A percentile compares a stretch with the other conserved stretches of the same genome.
These are phyloP conservation scores for Capronia coronata DNA, from an alignment of 2,329 filamentous ascomycete genomes.

Conservation along the genomic window DNA sequence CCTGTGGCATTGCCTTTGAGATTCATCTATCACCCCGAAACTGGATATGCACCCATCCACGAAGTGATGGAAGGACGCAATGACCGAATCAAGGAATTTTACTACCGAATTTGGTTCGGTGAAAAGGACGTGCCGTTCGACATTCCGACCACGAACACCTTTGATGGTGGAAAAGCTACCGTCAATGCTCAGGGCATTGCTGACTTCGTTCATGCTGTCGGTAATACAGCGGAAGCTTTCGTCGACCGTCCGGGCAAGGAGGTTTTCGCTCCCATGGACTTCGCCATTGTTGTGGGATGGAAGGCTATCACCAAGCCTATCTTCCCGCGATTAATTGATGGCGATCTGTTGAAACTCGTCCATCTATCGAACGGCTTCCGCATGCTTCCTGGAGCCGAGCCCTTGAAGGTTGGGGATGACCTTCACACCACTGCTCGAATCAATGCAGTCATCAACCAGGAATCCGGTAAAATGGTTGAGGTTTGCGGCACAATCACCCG, in stretches of 20 bases:
- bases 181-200: slow-evolving; percentile 92
- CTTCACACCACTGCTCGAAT: slow-evolving; percentile 90
- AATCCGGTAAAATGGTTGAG: slow-evolving; percentile 98
- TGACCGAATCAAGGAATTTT: slow-evolving; percentile 98
- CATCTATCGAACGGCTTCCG: slow-evolving; percentile 97
- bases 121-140: slow-evolving; percentile 77
- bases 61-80: slow-evolving; percentile 96
- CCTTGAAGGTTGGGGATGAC: slow-evolving; percentile 89
- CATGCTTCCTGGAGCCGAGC: slow-evolving; percentile 93
- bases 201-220: slow-evolving; percentile 97
- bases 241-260: slow-evolving; percentile 92
- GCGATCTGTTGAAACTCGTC: slow-evolving; percentile 90
- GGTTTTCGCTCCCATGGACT: slow-evolving; percentile 96
- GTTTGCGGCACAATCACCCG: slow-evolving; percentile 95
- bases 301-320: slow-evolving; percentile 99
- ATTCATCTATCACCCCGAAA: slow-evolving; percentile 91
- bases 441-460: slow-evolving; percentile 96
- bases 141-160: slow-evolving; percentile 74
- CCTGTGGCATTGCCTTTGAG: slow-evolving; percentile 76
- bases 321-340: slow-evolving; percentile 93
- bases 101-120: slow-evolving; percentile 97
- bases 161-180: slow-evolving; percentile 79
- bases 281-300: slow-evolving; percentile 96
- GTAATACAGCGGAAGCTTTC: slow-evolving; percentile 95
- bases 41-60: slow-evolving; percentile 92